Percentiles rank a stretch among this genome's conserved stretches.
Conservation (phyloP, 371 early-diverging fungal species). For the Saksenaea vasiformis region DNA sequence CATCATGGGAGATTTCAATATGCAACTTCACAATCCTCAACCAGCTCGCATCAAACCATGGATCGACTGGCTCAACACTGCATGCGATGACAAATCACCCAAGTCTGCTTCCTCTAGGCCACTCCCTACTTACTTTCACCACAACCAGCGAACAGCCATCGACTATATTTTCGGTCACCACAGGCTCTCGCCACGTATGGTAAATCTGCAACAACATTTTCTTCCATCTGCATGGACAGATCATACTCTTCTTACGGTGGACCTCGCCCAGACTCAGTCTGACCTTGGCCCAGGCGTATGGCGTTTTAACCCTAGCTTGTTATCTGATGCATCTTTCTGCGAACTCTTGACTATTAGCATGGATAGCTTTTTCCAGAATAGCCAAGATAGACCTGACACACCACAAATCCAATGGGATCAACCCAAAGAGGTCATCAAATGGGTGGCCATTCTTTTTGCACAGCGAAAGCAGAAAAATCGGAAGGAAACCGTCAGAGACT, state of each 20-base stretch:
- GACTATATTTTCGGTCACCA: too few species aligned
- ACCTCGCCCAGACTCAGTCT: neutral
- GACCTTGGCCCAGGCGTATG: constrained; percentile 16
- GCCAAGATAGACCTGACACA: neutral
- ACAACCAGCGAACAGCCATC: too few species aligned
- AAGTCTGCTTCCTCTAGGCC: too few species aligned
- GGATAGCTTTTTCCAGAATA: neutral
- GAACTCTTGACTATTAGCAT: neutral
- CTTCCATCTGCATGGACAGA: neutral
- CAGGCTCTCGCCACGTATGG: too few species aligned
- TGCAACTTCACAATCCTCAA: neutral
- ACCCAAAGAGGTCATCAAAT: neutral
- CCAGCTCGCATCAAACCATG: neutral
- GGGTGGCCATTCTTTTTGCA: neutral
- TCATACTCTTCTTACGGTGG: constrained; percentile 1
- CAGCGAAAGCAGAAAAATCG: neutral
- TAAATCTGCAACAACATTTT: too few species aligned
- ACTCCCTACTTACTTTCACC: too few species aligned
- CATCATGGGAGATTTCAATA: constrained; percentile 13
- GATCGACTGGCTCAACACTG: neutral
- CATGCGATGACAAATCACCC: too few species aligned
- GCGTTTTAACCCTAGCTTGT: constrained; percentile 10
- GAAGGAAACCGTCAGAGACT: neutral
- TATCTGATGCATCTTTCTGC: neutral
- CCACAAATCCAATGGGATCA: neutral